phyloP scores from a whole-genome alignment of 495 filamentous ascomycete species.

The Penicillium mononematosum region DNA sequence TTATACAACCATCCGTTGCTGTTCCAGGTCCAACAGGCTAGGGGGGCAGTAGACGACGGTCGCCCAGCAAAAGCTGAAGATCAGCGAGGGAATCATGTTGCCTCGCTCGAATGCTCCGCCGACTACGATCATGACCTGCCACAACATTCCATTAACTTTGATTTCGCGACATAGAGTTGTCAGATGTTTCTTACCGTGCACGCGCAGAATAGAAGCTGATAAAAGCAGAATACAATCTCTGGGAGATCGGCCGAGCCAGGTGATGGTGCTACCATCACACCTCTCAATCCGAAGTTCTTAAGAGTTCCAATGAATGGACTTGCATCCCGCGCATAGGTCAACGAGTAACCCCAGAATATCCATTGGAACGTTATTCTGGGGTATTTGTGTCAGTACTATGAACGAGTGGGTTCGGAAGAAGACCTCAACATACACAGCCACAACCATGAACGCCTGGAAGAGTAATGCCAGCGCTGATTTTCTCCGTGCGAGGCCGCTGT shows the following conservation, averaged over 20 bases:
- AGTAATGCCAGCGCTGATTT: conserved; percentile 57
- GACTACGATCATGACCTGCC: conserved; percentile 49
- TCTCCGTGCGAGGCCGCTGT: conserved; percentile 56
- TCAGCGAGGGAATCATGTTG: conserved; percentile 52
- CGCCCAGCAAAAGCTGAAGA: conserved; percentile 60
- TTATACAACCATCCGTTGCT: conserved; percentile 57
- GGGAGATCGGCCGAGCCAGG: conserved; percentile 49
- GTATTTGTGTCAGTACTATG: neutral
- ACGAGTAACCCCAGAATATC: conserved; percentile 60
- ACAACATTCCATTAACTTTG: neutral
- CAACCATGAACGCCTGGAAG: conserved; percentile 57
- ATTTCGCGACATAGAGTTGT: neutral
- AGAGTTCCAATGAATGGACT: conserved; percentile 56
- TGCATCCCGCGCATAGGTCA: conserved; percentile 51
- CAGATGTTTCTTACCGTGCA: conserved; percentile 43
- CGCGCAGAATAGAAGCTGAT: conserved; percentile 58
- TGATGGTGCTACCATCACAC: conserved; percentile 51
- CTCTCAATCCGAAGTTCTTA: conserved; percentile 53
- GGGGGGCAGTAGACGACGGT: conserved; percentile 58
- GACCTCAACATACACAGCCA: conserved; percentile 37
- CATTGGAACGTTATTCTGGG: conserved; percentile 50
- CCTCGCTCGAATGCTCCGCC: conserved; percentile 57
- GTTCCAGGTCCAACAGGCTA: conserved; percentile 64
- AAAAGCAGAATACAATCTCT: conserved; percentile 57
- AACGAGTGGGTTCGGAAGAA: neutral